phyloP scores from a whole-genome alignment of 306 rosid genomes.

The Rosa chinensis region DNA sequence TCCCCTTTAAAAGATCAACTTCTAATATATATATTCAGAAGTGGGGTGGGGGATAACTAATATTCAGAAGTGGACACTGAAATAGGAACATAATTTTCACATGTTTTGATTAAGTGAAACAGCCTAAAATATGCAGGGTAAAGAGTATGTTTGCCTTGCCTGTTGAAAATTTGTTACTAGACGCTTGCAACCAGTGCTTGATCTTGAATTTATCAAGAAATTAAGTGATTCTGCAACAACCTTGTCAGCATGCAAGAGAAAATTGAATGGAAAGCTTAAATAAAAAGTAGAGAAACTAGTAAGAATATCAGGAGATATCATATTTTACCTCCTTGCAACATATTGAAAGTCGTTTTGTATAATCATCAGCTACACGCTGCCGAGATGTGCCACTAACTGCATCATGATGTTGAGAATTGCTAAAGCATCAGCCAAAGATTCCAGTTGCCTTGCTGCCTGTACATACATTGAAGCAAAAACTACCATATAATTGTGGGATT shows the following conservation, averaged over 20 bases:
- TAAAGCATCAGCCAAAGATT: constrained; percentile 74
- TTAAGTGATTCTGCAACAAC: constrained; percentile 65
- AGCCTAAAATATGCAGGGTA: background rate
- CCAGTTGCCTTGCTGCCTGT: too few species aligned
- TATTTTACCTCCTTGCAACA: constrained; percentile 60
- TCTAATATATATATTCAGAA: constrained; percentile 21
- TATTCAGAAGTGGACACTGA: constrained; percentile 89
- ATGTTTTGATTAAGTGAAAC: background rate
- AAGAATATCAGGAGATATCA: background rate
- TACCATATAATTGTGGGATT: too few species aligned
- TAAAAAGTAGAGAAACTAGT: constrained; percentile 4
- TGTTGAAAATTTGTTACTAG: constrained; percentile 49
- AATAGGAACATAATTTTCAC: constrained; percentile 17
- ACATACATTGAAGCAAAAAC: too few species aligned
- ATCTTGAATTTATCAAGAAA: constrained; percentile 35
- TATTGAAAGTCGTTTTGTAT: constrained; percentile 73
- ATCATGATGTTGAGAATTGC: constrained; percentile 85
- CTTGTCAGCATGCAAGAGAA: constrained; percentile 58
- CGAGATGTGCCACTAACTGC: constrained; percentile 73
- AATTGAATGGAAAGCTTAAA: constrained; percentile 14
- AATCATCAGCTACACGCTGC: constrained; percentile 84
- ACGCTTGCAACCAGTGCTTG: constrained; percentile 31
- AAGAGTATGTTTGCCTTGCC: constrained; percentile 38
- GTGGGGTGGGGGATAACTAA: constrained; percentile 69
- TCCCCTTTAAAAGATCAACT: constrained; percentile 56